Evolutionary conservation across 257 asterid species (phyloP).

Genomic region (Sherardia arvensis): DNA sequence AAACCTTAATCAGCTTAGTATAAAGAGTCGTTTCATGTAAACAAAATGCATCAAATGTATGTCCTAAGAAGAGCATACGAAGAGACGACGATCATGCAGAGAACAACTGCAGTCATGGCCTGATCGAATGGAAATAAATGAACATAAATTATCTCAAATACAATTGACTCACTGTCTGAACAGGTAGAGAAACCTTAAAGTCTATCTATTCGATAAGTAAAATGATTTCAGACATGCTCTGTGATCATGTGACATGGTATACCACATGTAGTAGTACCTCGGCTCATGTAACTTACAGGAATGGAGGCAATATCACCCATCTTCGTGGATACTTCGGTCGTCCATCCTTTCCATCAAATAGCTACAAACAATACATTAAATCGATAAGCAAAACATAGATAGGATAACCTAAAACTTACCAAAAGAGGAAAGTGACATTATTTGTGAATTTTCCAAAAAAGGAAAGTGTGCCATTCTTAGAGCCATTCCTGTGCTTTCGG

Average conservation of each 20-base stretch:
- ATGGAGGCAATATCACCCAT: constrained; percentile 96
- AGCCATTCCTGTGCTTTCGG: too few relatives aligned
- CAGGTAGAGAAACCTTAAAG: constrained; percentile 1
- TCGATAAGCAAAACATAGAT: constrained; percentile 14
- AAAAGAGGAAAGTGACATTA: too few relatives aligned
- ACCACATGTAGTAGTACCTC: not conserved
- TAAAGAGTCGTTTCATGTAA: not conserved
- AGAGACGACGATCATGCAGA: not conserved
- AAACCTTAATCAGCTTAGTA: not conserved
- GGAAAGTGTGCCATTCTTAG: too few relatives aligned
- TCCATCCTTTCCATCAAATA: constrained; percentile 95
- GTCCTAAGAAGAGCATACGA: not conserved
- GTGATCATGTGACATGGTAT: constrained; percentile 3
- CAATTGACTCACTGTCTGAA: not conserved
- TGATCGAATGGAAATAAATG: not conserved
- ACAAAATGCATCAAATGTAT: not conserved
- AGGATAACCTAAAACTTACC: too few relatives aligned
- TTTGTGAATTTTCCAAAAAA: too few relatives aligned
- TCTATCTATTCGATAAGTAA: constrained; percentile 9
- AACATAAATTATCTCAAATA: constrained; percentile 2
- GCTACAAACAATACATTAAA: constrained; percentile 35
- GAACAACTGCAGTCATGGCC: not conserved
- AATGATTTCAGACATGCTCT: not conserved
- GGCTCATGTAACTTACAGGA: constrained; percentile 43
- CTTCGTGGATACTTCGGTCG: constrained; percentile 80